Conservation (phyloP, 345 rosid genomes). For the Eucalyptus fibrosa region DNA sequence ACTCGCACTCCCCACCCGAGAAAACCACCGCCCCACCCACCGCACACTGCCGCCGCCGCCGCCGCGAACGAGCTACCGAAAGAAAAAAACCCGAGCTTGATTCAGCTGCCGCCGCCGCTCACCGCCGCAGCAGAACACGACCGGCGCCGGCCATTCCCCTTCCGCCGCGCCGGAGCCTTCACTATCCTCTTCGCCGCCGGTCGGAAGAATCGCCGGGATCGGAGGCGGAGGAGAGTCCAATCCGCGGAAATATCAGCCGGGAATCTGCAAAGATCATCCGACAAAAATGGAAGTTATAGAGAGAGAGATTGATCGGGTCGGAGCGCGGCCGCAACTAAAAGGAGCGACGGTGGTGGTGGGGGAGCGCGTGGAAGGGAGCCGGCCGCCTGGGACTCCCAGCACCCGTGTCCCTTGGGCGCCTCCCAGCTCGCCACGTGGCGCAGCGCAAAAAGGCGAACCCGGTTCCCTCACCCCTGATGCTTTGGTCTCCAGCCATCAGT, state of each 20-base stretch:
- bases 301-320: background rate
- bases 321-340: background rate
- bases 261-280: background rate
- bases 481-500: too few species aligned
- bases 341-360: background rate
- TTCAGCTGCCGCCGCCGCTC: background rate
- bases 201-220: background rate
- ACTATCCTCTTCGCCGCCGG: background rate
- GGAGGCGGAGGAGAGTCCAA: background rate
- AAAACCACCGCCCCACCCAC: background rate
- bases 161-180: background rate
- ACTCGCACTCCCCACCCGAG: background rate
- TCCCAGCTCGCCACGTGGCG: background rate
- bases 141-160: background rate
- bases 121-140: background rate
- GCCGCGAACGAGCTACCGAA: background rate
- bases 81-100: background rate
- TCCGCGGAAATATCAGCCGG: background rate
- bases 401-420: background rate
- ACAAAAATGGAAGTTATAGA: background rate
- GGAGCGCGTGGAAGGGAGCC: background rate
- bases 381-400: background rate
- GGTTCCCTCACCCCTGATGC: background rate
- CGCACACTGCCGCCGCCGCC: background rate
- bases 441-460: background rate